Conservation (phyloP, 441 rosid genomes). For the Corymbia calophylla region DNA sequence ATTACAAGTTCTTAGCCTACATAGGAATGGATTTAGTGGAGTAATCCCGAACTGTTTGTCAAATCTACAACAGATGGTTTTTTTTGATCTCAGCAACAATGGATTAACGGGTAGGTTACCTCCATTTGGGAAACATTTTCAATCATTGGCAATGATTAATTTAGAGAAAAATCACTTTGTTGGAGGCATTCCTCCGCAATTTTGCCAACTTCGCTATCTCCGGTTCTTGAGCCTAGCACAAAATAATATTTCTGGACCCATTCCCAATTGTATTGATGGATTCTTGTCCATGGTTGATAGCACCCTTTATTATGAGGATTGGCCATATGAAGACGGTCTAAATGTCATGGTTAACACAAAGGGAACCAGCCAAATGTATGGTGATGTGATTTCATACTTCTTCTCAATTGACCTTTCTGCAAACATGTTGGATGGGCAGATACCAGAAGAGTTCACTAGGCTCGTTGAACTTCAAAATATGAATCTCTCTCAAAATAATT, state of each 20-base stretch:
- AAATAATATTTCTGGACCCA: constrained; percentile 31
- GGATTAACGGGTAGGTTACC: background rate
- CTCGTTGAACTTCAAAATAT: constrained; percentile 26
- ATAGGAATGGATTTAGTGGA: background rate
- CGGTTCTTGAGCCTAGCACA: constrained; percentile 36
- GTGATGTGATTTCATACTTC: constrained; percentile 5
- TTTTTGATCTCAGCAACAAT: background rate
- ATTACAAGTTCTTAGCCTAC: background rate
- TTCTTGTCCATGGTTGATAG: constrained; percentile 13
- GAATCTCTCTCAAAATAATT: constrained; percentile 33
- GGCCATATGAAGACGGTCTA: constrained; percentile 24
- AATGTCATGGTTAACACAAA: constrained; percentile 25
- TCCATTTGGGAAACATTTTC: background rate
- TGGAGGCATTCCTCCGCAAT: constrained; percentile 23
- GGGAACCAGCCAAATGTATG: constrained; percentile 21
- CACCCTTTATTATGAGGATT: constrained; percentile 13
- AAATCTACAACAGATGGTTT: background rate
- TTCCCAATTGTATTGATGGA: constrained; percentile 47
- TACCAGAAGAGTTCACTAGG: constrained; percentile 33
- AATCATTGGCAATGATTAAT: constrained; percentile 15
- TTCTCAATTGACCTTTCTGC: constrained; percentile 44
- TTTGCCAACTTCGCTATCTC: constrained; percentile 28
- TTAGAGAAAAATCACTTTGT: constrained; percentile 22
- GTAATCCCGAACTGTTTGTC: background rate
- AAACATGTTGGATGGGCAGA: constrained; percentile 38